phyloP scores from a whole-genome alignment of 2,329 filamentous ascomycete species.

The Botrytis fragariae region DNA sequence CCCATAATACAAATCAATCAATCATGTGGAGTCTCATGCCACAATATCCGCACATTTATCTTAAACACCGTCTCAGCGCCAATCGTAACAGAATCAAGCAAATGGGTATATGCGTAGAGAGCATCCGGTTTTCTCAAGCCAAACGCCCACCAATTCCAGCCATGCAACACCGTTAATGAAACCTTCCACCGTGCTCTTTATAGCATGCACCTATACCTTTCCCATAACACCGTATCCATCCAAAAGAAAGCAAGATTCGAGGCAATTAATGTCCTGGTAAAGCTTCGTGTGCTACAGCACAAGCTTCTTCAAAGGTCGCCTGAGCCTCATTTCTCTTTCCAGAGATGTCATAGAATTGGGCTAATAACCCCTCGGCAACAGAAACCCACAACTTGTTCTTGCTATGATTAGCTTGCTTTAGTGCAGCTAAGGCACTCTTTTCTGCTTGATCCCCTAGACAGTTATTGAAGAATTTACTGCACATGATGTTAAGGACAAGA shows the following conservation, averaged over 20 bases:
- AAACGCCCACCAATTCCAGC: conserved; percentile 17
- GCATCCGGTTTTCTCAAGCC: conserved; percentile 21
- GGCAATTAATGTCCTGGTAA: conserved; percentile 22
- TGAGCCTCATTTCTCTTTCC: conserved; percentile 58
- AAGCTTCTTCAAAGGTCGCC: conserved; percentile 45
- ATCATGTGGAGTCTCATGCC: not conserved
- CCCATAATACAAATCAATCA: not conserved
- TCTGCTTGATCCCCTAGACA: conserved; percentile 75
- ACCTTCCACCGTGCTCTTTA: not conserved
- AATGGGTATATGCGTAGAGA: conserved; percentile 28
- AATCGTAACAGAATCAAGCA: conserved; percentile 21
- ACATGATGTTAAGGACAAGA: conserved; percentile 83
- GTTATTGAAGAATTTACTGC: conserved; percentile 58
- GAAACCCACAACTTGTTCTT: conserved; percentile 75
- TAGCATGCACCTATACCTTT: not conserved
- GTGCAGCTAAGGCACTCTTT: conserved; percentile 70
- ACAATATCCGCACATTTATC: not conserved
- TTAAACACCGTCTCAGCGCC: not conserved
- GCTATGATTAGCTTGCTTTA: conserved; percentile 65
- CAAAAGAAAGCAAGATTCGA: not conserved
- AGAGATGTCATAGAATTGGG: conserved; percentile 70
- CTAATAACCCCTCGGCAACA: conserved; percentile 76
- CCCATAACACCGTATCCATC: not conserved
- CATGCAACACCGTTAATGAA: conserved; percentile 1
- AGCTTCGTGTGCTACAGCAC: conserved; percentile 31